Conservation (phyloP, 345 rosid genomes). For the Citrus mangshanensis region DNA sequence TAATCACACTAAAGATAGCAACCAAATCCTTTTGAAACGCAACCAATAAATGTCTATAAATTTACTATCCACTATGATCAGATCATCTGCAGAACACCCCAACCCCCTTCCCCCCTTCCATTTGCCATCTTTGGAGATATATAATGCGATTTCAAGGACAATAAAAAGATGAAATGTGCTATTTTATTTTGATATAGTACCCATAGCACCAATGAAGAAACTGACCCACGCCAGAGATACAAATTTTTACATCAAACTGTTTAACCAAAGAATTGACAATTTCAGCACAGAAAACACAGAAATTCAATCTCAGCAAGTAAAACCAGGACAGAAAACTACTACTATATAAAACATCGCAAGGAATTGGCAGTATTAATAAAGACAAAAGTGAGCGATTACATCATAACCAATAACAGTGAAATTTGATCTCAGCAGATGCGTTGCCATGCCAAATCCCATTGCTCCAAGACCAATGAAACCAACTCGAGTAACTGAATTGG, state of each 20-base stretch:
- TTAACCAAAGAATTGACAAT: not conserved
- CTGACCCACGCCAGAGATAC: not conserved
- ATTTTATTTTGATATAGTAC: not conserved
- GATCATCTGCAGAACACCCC: not conserved
- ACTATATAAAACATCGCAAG: not conserved
- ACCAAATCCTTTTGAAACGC: not conserved
- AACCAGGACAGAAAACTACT: not conserved
- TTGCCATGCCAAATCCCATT: constrained; percentile 99
- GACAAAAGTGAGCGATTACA: constrained; percentile 44
- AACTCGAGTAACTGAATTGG: constrained; percentile 52
- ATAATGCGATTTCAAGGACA: not conserved
- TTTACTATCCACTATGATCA: not conserved
- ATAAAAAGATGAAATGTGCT: not conserved
- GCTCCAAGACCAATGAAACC: constrained; percentile 99
- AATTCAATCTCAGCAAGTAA: not conserved
- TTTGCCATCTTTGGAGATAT: not conserved
- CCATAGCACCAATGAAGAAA: not conserved
- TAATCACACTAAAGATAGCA: not conserved
- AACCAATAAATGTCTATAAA: not conserved
- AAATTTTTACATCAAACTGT: not conserved
- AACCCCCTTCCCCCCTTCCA: not conserved
- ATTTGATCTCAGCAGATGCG: constrained; percentile 64
- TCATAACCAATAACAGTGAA: constrained; percentile 77
- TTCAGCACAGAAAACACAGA: not conserved
- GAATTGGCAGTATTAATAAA: not conserved